Conservation (phyloP, 371 early-diverging fungal species). For the Encephalitozoon cuniculi region DNA sequence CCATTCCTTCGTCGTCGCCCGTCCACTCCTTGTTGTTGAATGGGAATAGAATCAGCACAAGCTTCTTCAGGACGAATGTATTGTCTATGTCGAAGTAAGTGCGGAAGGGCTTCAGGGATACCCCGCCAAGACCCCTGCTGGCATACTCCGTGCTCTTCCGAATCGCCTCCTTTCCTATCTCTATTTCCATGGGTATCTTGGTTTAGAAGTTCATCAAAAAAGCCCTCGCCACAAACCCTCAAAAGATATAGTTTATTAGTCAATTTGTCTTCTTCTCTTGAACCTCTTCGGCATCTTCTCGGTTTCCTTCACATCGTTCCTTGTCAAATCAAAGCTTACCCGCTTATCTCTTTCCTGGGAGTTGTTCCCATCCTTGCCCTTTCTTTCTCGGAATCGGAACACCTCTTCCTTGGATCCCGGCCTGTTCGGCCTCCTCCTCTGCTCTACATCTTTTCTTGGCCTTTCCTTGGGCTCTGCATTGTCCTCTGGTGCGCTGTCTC, state of each 20-base stretch:
- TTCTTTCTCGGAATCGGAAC: background rate
- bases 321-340: constrained; percentile 4
- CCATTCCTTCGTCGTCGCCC: constrained; percentile 62
- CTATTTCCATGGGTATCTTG: constrained; percentile 68
- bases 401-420: background rate
- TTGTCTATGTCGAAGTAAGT: constrained; percentile 91
- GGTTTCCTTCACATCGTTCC: background rate
- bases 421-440: background rate
- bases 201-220: background rate
- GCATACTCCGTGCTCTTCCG: constrained; percentile 75
- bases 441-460: background rate
- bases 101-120: constrained; percentile 72
- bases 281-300: background rate
- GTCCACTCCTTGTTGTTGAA: constrained; percentile 68
- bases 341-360: background rate
- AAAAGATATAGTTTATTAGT: background rate
- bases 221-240: background rate
- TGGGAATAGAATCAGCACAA: constrained; percentile 77
- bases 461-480: background rate
- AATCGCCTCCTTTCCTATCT: constrained; percentile 78
- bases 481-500: background rate
- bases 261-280: background rate
- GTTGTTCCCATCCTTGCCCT: background rate
- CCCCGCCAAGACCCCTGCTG: constrained; percentile 72
- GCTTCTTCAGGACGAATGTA: constrained; percentile 76